Base-by-base conservation (phyloP, 2,329 filamentous ascomycete species). In the Venturia asperata region DNA sequence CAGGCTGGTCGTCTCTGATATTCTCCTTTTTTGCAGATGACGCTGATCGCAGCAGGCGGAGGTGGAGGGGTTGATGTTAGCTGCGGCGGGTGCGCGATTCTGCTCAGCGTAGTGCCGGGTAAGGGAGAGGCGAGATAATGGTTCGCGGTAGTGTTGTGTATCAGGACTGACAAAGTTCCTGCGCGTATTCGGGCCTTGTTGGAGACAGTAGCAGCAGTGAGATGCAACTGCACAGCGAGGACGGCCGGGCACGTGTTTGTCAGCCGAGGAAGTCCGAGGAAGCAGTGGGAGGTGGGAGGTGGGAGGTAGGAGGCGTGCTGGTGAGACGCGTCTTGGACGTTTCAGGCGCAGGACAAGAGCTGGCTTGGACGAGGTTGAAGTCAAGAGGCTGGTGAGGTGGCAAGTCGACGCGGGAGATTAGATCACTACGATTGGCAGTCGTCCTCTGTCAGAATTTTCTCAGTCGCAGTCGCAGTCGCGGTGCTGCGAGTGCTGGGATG, bases 21-120 rank as follows among this genome's bases (percentile, higher is more conserved):
- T 58, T 37, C 52, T 58, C 52, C 52, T 37, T 58, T 58, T 58
- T 58, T 37, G 52, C 49, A 37, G 30, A 37, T n/a, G 52, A 58
- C 27, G 52, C 52, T 34, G 52, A 58, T 58, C 30, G 30, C 11
- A 24, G 30, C 24, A 34, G 49, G 49, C n/a, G 49, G 49, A 56
- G 49, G 49, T 56, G 49, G 49, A 56, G 49, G 49, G 49, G 49
- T 34, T 49, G 49, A n/a, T 56, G 13, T 37, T 58, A 58, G 52
- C 52, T 58, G 52, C 52, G 30, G 30, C 30, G 52, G 52, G n/a
- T 58, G 30, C 27, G 52, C 52, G 30, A 56, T 56, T 4, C 52
- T 37, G 27, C 52, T 58, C 52, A 37, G 1, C 15, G 21, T 27
- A 27, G 52, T 58, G 52, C 52, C 52, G 52, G 52, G 52, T 58